Percentiles rank a stretch among this genome's conserved stretches.
Conservation (phyloP, 306 rosid species). For the Clitoria ternatea region DNA sequence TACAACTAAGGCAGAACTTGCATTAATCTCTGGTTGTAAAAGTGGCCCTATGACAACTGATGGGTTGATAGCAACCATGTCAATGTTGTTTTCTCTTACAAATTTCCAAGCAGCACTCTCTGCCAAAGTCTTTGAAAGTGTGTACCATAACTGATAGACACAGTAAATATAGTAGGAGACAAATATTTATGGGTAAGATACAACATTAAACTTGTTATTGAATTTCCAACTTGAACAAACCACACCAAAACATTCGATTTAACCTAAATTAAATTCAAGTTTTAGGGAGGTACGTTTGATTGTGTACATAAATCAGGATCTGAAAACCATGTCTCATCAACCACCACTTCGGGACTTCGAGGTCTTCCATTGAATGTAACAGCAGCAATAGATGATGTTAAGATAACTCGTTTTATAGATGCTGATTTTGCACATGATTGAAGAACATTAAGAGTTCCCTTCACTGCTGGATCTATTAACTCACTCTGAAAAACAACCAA, state of each 20-base stretch:
- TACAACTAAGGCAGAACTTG: slow-evolving; percentile 38
- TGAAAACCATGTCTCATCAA: slow-evolving; percentile 31
- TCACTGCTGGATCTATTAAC: slow-evolving; percentile 34
- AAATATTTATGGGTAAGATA: background rate
- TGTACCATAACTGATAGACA: slow-evolving; percentile 52
- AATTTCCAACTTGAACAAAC: background rate
- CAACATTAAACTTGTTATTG: background rate
- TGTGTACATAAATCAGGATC: slow-evolving; percentile 14
- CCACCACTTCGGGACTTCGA: slow-evolving; percentile 10
- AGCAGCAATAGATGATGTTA: slow-evolving; percentile 25
- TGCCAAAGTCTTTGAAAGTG: slow-evolving; percentile 63
- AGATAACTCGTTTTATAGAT: slow-evolving; percentile 29
- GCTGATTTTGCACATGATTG: slow-evolving; percentile 30
- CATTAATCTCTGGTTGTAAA: slow-evolving; percentile 54
- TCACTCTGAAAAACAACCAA: slow-evolving; percentile 32
- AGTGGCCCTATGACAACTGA: slow-evolving; percentile 62
- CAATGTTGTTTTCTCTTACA: slow-evolving; percentile 55
- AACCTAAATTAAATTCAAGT: slow-evolving; percentile 20
- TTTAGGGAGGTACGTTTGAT: too few relatives aligned
- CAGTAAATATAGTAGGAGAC: background rate
- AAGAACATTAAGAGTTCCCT: slow-evolving; percentile 35
- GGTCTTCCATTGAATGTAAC: background rate
- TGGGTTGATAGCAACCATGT: slow-evolving; percentile 60
- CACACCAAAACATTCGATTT: background rate
- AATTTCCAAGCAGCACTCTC: slow-evolving; percentile 74